Evolutionary conservation across 1,139 yeast genomes (phyloP).

Genomic region (Yamadazyma membranifaciens): DNA sequence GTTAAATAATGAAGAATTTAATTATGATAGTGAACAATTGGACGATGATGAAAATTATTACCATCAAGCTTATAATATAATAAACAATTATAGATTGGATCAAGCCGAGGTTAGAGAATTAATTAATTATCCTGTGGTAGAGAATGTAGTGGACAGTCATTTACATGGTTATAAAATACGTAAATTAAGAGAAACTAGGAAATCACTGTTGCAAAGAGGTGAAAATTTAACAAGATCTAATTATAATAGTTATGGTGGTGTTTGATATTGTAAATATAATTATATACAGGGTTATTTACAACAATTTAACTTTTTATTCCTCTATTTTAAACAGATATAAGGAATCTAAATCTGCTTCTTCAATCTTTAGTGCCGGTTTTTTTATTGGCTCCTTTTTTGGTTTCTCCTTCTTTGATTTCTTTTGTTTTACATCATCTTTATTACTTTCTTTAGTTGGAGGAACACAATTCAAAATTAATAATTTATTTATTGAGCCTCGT

Average conservation of each 20-base stretch:
- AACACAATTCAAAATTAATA: constrained; percentile 19
- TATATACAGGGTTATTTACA: constrained; percentile 4
- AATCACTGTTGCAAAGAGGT: constrained; percentile 12
- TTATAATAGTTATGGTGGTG: constrained; percentile 6
- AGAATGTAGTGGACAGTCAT: constrained; percentile 43
- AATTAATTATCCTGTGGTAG: constrained; percentile 46
- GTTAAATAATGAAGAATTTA: constrained; percentile 25
- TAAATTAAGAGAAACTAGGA: constrained; percentile 28
- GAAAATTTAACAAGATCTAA: constrained; percentile 9
- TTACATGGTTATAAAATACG: constrained; percentile 44
- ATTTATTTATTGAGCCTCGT: constrained; percentile 29
- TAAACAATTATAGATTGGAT: constrained; percentile 42
- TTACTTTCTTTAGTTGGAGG: constrained; percentile 16
- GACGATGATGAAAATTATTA: constrained; percentile 43
- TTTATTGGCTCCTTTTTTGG: constrained; percentile 12
- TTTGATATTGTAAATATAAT: constrained; percentile 3
- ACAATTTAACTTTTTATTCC: constrained; percentile 19
- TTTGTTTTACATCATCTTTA: constrained; percentile 15
- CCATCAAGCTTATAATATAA: constrained; percentile 30
- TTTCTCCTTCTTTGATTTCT: constrained; percentile 17
- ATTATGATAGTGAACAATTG: constrained; percentile 35
- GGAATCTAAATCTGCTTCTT: constrained; percentile 40
- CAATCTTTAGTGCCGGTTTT: constrained; percentile 10
- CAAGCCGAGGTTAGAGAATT: constrained; percentile 33
- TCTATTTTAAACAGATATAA: constrained; percentile 44